These are phyloP conservation scores for Tetraselmis chui DNA, from an alignment of 139 green algal genomes.

Conservation along the genomic window DNA sequence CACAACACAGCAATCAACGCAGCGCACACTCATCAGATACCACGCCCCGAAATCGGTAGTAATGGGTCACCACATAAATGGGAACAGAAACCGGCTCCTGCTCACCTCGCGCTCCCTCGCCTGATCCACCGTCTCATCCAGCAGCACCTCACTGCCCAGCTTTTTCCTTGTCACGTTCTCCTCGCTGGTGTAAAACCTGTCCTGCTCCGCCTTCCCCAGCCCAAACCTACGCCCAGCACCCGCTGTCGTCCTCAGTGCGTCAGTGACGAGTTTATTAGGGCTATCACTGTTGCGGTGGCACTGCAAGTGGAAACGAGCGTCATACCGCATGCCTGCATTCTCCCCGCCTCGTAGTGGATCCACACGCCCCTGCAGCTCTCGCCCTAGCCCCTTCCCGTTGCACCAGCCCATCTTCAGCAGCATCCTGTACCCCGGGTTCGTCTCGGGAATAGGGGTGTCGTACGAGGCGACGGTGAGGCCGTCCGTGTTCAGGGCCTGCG, in stretches of 20 bases:
- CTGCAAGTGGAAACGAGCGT: neutral
- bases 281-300: neutral
- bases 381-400: slow-evolving; percentile 61
- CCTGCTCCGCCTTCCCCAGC: slow-evolving; percentile 74
- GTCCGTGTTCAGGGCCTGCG: slow-evolving; percentile 37
- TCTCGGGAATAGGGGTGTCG: slow-evolving; percentile 30
- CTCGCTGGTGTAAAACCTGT: slow-evolving; percentile 63
- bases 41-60: too few relatives aligned
- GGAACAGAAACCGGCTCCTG: too few relatives aligned
- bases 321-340: neutral
- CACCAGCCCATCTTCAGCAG: slow-evolving; percentile 80
- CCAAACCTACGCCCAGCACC: slow-evolving; percentile 46
- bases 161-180: slow-evolving; percentile 59
- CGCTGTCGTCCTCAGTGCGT: too few relatives aligned
- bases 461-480: slow-evolving; percentile 22
- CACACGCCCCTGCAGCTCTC: neutral
- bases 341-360: neutral
- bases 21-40: too few relatives aligned
- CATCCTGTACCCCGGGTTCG: slow-evolving; percentile 73
- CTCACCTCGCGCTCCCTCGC: slow-evolving; percentile 50
- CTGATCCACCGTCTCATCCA: slow-evolving; percentile 64
- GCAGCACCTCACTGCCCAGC: slow-evolving; percentile 77
- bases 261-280: too few relatives aligned
- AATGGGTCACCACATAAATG: too few relatives aligned
- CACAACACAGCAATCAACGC: too few relatives aligned